Conservation (phyloP, 2,329 filamentous ascomycete species). For the Lachnellula subtilissima region DNA sequence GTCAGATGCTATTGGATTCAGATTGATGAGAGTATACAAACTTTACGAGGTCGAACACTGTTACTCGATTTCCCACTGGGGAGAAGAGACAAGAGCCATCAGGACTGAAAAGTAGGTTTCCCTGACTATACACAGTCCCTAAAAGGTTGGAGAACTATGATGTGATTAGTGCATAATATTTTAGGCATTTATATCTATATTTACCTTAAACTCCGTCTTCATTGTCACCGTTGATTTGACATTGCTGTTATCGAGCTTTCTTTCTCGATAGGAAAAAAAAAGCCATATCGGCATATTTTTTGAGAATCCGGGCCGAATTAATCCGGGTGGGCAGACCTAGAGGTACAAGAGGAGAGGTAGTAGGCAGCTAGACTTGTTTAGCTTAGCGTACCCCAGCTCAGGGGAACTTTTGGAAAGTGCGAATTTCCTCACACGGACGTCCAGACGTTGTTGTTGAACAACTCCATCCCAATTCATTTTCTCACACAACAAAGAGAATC, state of each 20-base stretch:
- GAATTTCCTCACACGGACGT: slow-evolving; percentile 7
- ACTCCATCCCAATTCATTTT: neutral
- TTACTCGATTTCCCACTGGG: slow-evolving; percentile 91
- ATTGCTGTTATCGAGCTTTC: slow-evolving; percentile 17
- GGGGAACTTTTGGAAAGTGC: neutral
- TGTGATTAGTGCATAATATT: slow-evolving; percentile 23
- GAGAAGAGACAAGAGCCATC: slow-evolving; percentile 95
- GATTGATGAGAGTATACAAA: slow-evolving; percentile 39
- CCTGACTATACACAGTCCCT: slow-evolving; percentile 96
- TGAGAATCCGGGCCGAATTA: slow-evolving; percentile 5
- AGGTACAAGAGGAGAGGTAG: neutral
- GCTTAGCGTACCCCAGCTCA: neutral
- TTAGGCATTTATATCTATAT: slow-evolving; percentile 4
- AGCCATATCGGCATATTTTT: neutral
- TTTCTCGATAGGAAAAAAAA: slow-evolving; percentile 10
- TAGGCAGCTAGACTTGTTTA: neutral
- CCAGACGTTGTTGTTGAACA: neutral
- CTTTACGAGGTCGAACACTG: slow-evolving; percentile 95
- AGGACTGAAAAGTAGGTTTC: slow-evolving; percentile 92
- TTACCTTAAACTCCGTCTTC: slow-evolving; percentile 99
- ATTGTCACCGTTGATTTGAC: slow-evolving; percentile 49
- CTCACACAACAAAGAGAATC: neutral
- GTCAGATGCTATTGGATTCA: slow-evolving; percentile 9
- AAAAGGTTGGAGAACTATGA: slow-evolving; percentile 92
- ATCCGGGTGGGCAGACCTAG: neutral